phyloP scores from a whole-genome alignment of 2,329 filamentous ascomycete genomes.

The Scedosporium dehoogii region DNA sequence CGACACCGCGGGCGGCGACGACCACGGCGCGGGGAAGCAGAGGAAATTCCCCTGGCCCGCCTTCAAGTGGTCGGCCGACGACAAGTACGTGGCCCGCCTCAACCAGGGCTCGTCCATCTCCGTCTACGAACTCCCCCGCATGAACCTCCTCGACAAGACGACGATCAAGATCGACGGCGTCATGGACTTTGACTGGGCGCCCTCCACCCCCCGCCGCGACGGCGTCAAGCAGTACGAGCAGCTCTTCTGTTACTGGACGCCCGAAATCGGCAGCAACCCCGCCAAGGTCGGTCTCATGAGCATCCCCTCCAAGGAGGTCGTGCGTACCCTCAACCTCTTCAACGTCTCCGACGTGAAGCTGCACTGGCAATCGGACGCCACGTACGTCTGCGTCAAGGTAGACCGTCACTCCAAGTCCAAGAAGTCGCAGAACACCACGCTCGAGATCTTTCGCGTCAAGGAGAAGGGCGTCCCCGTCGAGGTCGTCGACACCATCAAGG shows the following conservation, averaged over 20 bases:
- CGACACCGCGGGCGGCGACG: conserved; percentile 55
- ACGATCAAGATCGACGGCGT: conserved; percentile 95
- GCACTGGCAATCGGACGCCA: conserved; percentile 93
- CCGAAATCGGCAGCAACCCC: conserved; percentile 94
- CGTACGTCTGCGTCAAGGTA: conserved; percentile 96
- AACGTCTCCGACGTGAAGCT: conserved; percentile 96
- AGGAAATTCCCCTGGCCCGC: conserved; percentile 96
- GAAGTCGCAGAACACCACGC: conserved; percentile 92
- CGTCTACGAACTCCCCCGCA: conserved; percentile 79
- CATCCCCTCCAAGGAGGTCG: conserved; percentile 86
- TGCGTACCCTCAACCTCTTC: conserved; percentile 93
- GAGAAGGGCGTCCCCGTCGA: conserved; percentile 98
- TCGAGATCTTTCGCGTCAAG: conserved; percentile 94
- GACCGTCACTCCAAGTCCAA: conserved; percentile 98
- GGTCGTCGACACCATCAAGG: conserved; percentile 94
- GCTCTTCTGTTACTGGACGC: conserved; percentile 97
- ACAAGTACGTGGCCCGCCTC: conserved; percentile 92
- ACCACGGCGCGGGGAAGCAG: conserved; percentile 45
- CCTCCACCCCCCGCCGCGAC: conserved; percentile 70
- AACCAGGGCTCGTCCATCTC: conserved; percentile 82
- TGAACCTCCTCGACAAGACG: conserved; percentile 84
- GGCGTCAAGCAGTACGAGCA: conserved; percentile 89
- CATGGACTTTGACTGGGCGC: conserved; percentile 97
- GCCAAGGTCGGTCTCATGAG: conserved; percentile 96
- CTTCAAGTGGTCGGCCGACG: conserved; percentile 98